Conservation (phyloP, 2,329 filamentous ascomycete genomes). For the Fusarium acutatum region DNA sequence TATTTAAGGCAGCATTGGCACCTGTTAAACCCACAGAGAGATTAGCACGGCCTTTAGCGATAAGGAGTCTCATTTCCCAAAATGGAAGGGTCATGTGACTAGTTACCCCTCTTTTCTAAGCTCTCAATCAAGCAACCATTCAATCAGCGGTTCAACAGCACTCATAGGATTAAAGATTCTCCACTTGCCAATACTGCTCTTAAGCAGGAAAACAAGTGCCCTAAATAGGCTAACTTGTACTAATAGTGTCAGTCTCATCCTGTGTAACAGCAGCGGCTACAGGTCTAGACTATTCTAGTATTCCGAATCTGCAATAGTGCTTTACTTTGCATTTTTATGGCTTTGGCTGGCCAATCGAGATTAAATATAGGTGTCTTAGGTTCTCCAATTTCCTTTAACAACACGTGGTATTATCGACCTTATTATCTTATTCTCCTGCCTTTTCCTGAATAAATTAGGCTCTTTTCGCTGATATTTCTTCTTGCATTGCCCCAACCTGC, state of each 20-base stretch:
- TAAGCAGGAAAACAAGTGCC: neutral
- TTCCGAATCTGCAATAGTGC: neutral
- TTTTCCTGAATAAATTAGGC: no score
- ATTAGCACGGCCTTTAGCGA: no score
- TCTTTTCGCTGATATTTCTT: neutral
- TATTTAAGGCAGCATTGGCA: no score
- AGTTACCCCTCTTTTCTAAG: no score
- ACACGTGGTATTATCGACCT: neutral
- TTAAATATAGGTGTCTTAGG: accelerated
- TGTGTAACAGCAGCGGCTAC: accelerated
- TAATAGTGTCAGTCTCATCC: neutral
- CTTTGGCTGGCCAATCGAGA: neutral
- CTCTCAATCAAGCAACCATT: no score
- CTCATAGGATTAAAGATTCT: no score
- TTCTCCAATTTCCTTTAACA: no score
- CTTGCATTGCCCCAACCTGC: accelerated
- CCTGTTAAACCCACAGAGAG: no score
- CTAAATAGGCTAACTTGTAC: neutral
- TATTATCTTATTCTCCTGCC: neutral
- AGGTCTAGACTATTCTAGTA: neutral
- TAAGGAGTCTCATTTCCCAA: no score
- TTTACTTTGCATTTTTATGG: neutral
- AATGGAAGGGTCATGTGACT: no score
- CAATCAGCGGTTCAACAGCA: no score
- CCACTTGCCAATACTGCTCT: no score